Conservation (phyloP, 352 stramenopile genomes). For the Globisporangium cystogenes region DNA sequence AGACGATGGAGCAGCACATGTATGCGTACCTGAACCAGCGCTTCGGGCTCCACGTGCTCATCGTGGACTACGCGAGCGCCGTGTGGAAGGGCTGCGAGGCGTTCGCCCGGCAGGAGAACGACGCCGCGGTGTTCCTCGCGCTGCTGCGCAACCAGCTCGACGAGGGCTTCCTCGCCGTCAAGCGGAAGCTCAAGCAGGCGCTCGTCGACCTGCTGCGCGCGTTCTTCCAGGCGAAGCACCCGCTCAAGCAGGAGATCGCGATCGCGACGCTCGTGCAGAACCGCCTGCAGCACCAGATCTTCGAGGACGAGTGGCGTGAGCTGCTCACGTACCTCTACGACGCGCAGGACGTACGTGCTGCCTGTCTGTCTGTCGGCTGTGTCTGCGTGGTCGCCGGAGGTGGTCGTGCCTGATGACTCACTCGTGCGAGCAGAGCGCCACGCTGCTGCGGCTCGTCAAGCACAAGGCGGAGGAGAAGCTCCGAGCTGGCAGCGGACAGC, state of each 20-base stretch:
- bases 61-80: conserved; percentile 72
- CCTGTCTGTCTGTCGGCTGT: background rate
- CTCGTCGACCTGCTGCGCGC: conserved; percentile 63
- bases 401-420: background rate
- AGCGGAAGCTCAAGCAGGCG: conserved; percentile 69
- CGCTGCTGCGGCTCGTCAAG: conserved; percentile 35
- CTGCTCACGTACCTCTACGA: conserved; percentile 77
- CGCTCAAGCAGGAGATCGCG: conserved; percentile 53
- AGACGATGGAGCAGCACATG: conserved; percentile 88
- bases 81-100: conserved; percentile 70
- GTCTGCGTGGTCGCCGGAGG: background rate
- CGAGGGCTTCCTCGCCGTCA: conserved; percentile 75
- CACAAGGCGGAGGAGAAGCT: conserved; percentile 37
- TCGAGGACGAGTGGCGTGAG: conserved; percentile 67
- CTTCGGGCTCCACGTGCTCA: conserved; percentile 72
- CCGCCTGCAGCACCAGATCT: conserved; percentile 28
- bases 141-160: conserved; percentile 78
- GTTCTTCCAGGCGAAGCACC: conserved; percentile 61
- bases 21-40: conserved; percentile 87
- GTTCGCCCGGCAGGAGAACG: conserved; percentile 49
- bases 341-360: conserved; percentile 48
- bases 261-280: conserved; percentile 44
- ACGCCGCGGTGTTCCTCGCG: conserved; percentile 73
- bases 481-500: conserved; percentile 10
- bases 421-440: conserved; percentile 35